Evolutionary conservation across 768 basidiomycete species (phyloP), one percentile per base, ranked within the genome.

Genomic region (Cubamyces lactineus): DNA sequence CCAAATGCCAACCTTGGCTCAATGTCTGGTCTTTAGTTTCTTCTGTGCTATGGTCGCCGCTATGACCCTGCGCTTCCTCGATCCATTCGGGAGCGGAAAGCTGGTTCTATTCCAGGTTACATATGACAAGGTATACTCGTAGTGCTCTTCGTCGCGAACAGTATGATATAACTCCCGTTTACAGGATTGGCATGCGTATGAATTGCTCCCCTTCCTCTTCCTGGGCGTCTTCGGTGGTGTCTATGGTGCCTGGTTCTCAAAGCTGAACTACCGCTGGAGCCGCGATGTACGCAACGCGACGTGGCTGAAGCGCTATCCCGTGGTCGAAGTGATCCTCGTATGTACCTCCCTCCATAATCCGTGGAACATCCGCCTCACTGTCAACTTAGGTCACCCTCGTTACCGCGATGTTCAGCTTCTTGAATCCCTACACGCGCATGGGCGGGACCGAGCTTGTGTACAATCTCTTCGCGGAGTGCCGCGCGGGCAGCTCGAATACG

Each of bases 1-100:
- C 38, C 34, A 40, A 47, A 8, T 13, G 4, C 49, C n/a, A 57
- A 45, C 3, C 24, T 19, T 70, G 23, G 78, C 77, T 68, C 78
- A 76, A 21, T 51, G 17, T 41, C 43, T 59, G n/a, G 71, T 60
- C 56, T 70, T 16, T 71, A 96, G 94, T 69, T 99, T 99, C 77
- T 96, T 99, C 74, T 98, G 97, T 71, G 97, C 97, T 1, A 88
- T 98, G 83, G 92, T 98, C 66, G 97, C 97, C 2, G 96, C 96
- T 0, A 89, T 98, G 67, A 96, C 96, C 0, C 79, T 99, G 47
- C 84, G 88, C 76, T 89, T 96, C 62, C 86, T 98, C 39, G 91
- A 99, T 73, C 97, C 97, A 0, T 98, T 98, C 70, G 92, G 94
- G 15, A 96, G 93, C 5, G 94, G 94, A 23, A 97, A 97, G 72